Percentiles rank a stretch among this genome's conserved stretches.
Evolutionary conservation across 1,139 yeast genomes (phyloP).

Genomic region (Blastobotrys illinoisensis): DNA sequence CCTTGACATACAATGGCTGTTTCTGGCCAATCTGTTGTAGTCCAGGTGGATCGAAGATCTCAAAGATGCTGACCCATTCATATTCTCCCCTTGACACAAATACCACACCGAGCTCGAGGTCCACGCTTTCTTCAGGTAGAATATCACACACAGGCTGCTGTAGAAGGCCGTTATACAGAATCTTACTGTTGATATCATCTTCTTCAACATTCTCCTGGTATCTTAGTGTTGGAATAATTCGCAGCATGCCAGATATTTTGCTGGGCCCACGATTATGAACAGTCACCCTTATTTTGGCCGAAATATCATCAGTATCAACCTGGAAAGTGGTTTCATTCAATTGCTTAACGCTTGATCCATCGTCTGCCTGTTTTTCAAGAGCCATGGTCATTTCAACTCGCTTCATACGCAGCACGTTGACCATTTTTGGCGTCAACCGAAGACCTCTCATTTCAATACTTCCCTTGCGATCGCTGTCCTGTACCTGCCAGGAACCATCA

Average conservation of each 20-base stretch:
- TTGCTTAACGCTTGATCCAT: slow-evolving; percentile 11
- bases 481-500: slow-evolving; percentile 55
- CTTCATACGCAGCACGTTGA: slow-evolving; percentile 43
- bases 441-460: slow-evolving; percentile 60
- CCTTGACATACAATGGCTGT: slow-evolving; percentile 33
- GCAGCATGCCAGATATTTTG: slow-evolving; percentile 50
- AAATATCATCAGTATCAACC: slow-evolving; percentile 22
- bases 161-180: slow-evolving; percentile 53
- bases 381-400: slow-evolving; percentile 38
- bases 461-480: slow-evolving; percentile 38
- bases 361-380: slow-evolving; percentile 24
- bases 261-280: slow-evolving; percentile 24
- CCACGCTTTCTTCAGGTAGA: slow-evolving; percentile 39
- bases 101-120: slow-evolving; percentile 49
- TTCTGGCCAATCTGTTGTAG: slow-evolving; percentile 31
- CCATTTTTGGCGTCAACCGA: slow-evolving; percentile 46
- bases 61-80: slow-evolving; percentile 73
- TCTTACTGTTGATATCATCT: slow-evolving; percentile 23
- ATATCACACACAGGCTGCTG: slow-evolving; percentile 48
- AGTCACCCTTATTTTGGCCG: slow-evolving; percentile 19
- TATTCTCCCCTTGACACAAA: slow-evolving; percentile 67
- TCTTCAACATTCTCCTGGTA: slow-evolving; percentile 18
- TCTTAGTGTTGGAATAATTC: slow-evolving; percentile 55
- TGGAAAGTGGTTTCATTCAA: slow-evolving; percentile 15
- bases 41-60: slow-evolving; percentile 27